phyloP scores from a whole-genome alignment of 78 protist species.

The Dictyostelium firmibasis region DNA sequence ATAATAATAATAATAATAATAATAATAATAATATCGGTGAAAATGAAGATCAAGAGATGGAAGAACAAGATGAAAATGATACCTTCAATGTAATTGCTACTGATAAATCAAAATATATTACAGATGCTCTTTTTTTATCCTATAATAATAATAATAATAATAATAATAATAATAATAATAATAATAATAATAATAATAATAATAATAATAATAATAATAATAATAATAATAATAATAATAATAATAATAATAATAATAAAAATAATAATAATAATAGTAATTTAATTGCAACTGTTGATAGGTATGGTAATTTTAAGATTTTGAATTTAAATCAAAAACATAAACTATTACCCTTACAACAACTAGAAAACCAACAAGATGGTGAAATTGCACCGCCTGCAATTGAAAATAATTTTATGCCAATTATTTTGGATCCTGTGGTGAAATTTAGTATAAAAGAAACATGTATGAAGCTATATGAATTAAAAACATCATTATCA shows the following conservation, averaged over 20 bases:
- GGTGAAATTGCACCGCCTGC: not conserved
- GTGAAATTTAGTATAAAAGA: not conserved
- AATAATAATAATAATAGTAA: not conserved
- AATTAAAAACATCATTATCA: not conserved
- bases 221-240: not conserved
- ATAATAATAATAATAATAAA: not conserved
- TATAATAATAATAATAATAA: not conserved
- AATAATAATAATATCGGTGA: not conserved
- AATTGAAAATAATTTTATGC: not conserved
- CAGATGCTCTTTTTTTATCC: not conserved
- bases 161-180: not conserved
- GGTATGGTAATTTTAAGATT: slow-evolving; percentile 43
- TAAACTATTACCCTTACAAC: not conserved
- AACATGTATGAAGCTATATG: not conserved
- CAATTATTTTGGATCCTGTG: not conserved
- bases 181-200: not conserved
- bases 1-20: not conserved
- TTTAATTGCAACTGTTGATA: slow-evolving; percentile 12
- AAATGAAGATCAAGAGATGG: not conserved
- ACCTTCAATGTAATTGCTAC: not conserved
- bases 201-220: not conserved
- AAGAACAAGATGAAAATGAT: not conserved
- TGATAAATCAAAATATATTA: not conserved
- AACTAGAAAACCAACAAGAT: not conserved
- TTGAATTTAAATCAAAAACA: not conserved